These are phyloP conservation scores for Fusarium abutilonis DNA, from an alignment of 2,329 filamentous ascomycete genomes.

Conservation along the genomic window DNA sequence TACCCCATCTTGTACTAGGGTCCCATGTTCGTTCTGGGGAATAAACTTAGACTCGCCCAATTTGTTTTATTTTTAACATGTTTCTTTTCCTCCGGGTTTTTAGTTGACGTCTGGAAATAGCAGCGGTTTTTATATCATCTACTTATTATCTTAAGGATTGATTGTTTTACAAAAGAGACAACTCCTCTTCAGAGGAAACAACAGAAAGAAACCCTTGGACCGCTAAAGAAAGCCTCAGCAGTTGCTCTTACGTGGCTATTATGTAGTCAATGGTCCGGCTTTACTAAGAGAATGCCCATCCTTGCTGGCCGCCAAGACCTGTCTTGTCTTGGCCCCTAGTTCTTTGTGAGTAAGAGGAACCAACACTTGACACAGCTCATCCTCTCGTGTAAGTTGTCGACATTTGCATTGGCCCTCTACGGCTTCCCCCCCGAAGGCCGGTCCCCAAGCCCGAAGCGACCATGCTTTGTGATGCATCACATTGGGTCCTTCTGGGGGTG, in stretches of 20 bases:
- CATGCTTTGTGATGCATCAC: conserved; percentile 39
- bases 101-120: conserved; percentile 14
- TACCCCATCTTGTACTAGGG: conserved; percentile 20
- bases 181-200: not conserved
- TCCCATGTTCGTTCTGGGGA: conserved; percentile 22
- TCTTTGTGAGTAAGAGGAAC: conserved; percentile 6
- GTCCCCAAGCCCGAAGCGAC: conserved; percentile 28
- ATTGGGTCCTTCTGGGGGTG: conserved; percentile 15
- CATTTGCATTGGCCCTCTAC: conserved; percentile 29
- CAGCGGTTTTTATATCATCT: not conserved
- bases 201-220: not conserved
- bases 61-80: conserved; percentile 20
- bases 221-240: conserved; percentile 9
- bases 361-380: conserved; percentile 15
- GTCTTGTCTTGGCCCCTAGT: conserved; percentile 25
- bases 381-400: conserved; percentile 26
- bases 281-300: conserved; percentile 43
- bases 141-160: conserved; percentile 2
- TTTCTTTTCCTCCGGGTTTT: conserved; percentile 14
- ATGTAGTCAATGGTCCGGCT: conserved; percentile 33
- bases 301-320: conserved; percentile 33
- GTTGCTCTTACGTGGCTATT: conserved; percentile 44
- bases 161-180: no score
- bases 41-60: conserved; percentile 37
- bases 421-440: not conserved